Evolutionary conservation across 371 early-diverging fungal species (phyloP), one percentile per base, ranked within the genome.

Genomic region (Globomyces sp.): DNA sequence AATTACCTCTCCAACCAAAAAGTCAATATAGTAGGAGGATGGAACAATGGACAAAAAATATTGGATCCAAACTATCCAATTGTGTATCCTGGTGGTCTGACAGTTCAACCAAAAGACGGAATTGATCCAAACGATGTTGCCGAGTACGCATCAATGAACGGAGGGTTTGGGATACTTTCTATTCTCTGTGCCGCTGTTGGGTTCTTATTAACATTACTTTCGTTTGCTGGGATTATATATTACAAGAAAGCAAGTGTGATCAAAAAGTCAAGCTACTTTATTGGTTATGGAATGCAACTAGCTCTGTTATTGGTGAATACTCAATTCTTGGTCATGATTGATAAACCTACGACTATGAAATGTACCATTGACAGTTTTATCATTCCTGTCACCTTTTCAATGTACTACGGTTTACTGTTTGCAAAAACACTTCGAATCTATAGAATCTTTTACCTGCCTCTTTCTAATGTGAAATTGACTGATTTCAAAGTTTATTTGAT

Each of bases 321-420:
- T 39, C 8, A 60, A 8, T n/a, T 60, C 41, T 4, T 42, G 4
- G 6, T n/a, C 3, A 60, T 60, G 60, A 4, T 60, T 5, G 41
- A 49, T n/a, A 60, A 43, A 5, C 60, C 60, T 3, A 43, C 60
- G 3, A 60, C 4, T 37, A 37, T 34, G 10, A 36, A 5, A 8
- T 60, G 60, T 37, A 43, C 24, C 3, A 3, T 24, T 3, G 60
- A 60, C 44, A 42, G 43, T 24, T 40, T 60, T 43, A 3, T 60
- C 8, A 6, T 60, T 3, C 60, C 60, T 8, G 11, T 60, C 11
- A 60, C 60, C 3, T 60, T 60, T 60, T 47, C 60, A 5, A 11
- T 60, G 4, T 60, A 60, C 60, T 60, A 60, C 43, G 60, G 48
- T 3, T 4, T 60, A 4, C 34, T 60, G 60, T 49, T 60, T 46